Conservation (phyloP, 495 filamentous ascomycete genomes). For the Aspergillus hancockii region DNA sequence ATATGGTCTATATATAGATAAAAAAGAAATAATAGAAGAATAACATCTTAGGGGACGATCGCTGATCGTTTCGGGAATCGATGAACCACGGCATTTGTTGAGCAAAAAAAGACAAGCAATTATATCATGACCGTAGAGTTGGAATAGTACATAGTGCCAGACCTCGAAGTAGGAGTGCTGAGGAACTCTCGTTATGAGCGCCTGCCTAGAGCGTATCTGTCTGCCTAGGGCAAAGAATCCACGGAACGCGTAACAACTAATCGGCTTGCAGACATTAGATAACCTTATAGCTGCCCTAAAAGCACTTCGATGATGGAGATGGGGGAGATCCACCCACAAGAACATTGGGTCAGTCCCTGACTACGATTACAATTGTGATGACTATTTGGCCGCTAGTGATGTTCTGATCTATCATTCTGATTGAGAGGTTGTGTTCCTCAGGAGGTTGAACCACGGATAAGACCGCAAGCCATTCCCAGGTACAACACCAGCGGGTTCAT, state of each 20-base stretch:
- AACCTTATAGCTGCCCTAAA: not conserved
- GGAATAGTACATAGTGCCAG: too few relatives aligned
- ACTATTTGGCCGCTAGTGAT: not conserved
- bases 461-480: not conserved
- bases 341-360: not conserved
- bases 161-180: too few relatives aligned
- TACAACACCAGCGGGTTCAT: not conserved
- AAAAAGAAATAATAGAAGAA: not conserved
- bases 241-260: not conserved
- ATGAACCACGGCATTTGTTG: not conserved
- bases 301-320: not conserved
- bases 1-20: not conserved
- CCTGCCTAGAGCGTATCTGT: too few relatives aligned
- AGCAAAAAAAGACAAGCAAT: too few relatives aligned
- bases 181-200: too few relatives aligned
- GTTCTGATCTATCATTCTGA: not conserved
- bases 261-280: not conserved
- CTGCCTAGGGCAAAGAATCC: not conserved
- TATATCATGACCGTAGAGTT: too few relatives aligned
- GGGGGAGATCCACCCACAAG: not conserved
- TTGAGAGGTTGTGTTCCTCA: not conserved
- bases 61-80: not conserved
- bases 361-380: not conserved
- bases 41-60: not conserved
- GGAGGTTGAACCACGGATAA: constrained; percentile 2